Conservation (phyloP, 805 yeast species). For the Diddensiella santjacobensis region DNA sequence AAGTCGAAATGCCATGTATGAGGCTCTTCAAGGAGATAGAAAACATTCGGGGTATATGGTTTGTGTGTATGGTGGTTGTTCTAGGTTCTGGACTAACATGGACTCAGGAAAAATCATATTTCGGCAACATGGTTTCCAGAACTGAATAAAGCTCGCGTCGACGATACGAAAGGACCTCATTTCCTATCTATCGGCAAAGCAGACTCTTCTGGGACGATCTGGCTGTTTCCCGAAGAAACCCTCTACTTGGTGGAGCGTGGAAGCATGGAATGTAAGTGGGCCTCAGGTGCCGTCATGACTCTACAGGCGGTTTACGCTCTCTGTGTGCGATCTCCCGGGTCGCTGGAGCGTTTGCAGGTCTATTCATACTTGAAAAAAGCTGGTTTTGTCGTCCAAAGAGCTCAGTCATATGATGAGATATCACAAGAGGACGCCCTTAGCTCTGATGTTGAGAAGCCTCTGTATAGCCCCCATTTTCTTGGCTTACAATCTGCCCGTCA, state of each 20-base stretch:
- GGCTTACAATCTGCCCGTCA: too few relatives aligned
- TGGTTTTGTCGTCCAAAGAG: conserved; percentile 62
- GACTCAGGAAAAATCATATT: conserved; percentile 43
- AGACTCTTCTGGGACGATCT: conserved; percentile 45
- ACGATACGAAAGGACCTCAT: conserved; percentile 65
- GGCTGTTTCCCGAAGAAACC: conserved; percentile 63
- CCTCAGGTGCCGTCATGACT: conserved; percentile 43
- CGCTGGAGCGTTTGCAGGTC: conserved; percentile 56
- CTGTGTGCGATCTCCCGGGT: conserved; percentile 41
- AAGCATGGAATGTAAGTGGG: conserved; percentile 39
- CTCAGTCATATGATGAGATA: conserved; percentile 13
- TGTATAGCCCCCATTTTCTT: background rate
- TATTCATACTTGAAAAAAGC: conserved; percentile 71
- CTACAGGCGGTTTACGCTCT: conserved; percentile 61
- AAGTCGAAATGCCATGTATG: conserved; percentile 68
- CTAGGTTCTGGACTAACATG: background rate
- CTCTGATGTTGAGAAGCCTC: background rate
- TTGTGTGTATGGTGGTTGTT: conserved; percentile 10
- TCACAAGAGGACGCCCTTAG: background rate
- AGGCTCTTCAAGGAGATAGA: conserved; percentile 46
- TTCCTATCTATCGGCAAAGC: conserved; percentile 68
- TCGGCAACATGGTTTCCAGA: conserved; percentile 47
- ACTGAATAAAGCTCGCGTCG: conserved; percentile 36
- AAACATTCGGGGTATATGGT: conserved; percentile 29
- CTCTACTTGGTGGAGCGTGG: conserved; percentile 83